Conservation (phyloP, 495 filamentous ascomycete species). For the Elasticomyces elasticus region DNA sequence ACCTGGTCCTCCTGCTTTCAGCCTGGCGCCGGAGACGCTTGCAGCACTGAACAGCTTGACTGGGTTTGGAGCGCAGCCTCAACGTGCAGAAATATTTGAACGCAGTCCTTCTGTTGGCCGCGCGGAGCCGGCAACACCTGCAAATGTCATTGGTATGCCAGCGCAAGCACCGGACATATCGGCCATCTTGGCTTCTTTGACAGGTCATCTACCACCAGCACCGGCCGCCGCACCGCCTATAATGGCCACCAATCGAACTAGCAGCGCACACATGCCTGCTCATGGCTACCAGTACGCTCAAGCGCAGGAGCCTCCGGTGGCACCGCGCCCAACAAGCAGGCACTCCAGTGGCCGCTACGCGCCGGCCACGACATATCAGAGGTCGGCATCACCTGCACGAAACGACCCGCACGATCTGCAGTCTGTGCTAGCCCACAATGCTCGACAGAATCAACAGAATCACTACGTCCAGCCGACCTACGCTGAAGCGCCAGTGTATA, state of each 20-base stretch:
- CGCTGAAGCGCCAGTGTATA: background rate
- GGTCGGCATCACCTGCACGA: background rate
- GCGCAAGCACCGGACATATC: slow-evolving; percentile 6
- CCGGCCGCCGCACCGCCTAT: background rate
- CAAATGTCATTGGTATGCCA: slow-evolving; percentile 1
- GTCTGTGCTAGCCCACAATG: background rate
- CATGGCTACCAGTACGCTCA: background rate
- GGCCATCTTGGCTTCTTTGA: slow-evolving; percentile 7
- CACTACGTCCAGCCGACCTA: background rate
- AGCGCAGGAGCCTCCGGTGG: background rate
- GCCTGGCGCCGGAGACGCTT: slow-evolving; percentile 8
- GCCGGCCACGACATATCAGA: background rate
- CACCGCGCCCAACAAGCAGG: background rate
- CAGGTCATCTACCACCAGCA: slow-evolving; percentile 1
- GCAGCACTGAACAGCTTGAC: slow-evolving; percentile 11
- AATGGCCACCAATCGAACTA: background rate
- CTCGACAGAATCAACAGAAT: slow-evolving; percentile 1
- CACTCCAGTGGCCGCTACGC: slow-evolving; percentile 5
- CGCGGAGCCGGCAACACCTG: background rate
- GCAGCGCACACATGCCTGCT: background rate
- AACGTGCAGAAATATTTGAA: background rate
- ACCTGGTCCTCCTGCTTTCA: background rate
- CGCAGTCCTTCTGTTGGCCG: slow-evolving; percentile 13
- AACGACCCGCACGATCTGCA: slow-evolving; percentile 5
- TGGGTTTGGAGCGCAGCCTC: background rate